Evolutionary conservation across 73 alveolate species (phyloP), one percentile per base, ranked within the genome.

Genomic region (Symbiodinium pilosum): DNA sequence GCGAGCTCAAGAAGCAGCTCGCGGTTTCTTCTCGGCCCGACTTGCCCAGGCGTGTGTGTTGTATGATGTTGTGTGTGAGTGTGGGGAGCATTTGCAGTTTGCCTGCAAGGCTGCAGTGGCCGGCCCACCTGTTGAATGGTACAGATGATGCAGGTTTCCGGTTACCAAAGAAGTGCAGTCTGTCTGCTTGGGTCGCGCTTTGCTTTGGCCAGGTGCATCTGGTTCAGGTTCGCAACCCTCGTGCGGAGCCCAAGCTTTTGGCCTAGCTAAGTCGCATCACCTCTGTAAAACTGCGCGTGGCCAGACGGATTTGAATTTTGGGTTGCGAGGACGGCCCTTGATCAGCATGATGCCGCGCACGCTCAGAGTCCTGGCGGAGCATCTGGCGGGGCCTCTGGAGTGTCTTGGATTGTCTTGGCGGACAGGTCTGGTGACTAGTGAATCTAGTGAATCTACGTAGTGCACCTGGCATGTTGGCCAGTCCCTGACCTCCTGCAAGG

Each of bases 1-100:
- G 81, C 34, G 81, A 64, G 81, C 81, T 64, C 39, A 64, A 64
- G 81, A 64, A 64, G 81, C 81, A 64, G 81, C 81, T 64, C 39
- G 81, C 81, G 20, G 39, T 20, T 20, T 20, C 81, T 4, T 64
- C 81, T 9, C 81, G 81, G 24, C 81, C 81, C 9, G 81, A 64
- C 34, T 20, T 64, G 34, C 81, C 81, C 81, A 64, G 81, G 81
- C 81, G 18, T 64, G 81, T 18, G 20, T 56, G 75, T 26, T 5
- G 68, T 24, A 51, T 54, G 73, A 26, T n/a, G 73, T 9, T 54
- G 20, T 54, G 73, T 2, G 26, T 26, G 26, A 54, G 73, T 9
- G 32, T 18, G n/a, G n/a, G n/a, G n/a, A n/a, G n/a, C n/a, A n/a
- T n/a, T n/a, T n/a, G n/a, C n/a, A n/a, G n/a, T n/a, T n/a, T n/a